Base-by-base conservation (phyloP, 1,139 yeast genomes). In the Yamadazyma taylorii region DNA sequence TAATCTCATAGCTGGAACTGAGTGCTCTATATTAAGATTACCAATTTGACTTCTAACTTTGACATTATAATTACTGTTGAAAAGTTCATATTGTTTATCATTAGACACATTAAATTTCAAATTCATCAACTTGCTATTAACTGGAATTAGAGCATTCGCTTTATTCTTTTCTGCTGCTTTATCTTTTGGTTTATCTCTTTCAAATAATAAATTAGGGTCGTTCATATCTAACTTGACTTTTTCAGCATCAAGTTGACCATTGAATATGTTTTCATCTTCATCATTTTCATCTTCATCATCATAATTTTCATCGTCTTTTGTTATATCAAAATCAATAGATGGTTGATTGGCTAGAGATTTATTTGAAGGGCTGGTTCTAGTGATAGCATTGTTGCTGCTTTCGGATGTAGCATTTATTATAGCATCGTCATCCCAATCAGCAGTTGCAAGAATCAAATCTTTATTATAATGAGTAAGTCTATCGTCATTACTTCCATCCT, bases 41-140 rank as follows among this genome's bases (percentile, higher is more conserved):
- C 97, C 95, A 53, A 94, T 82, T 15, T 95, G 95, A 5, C 96
- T 82, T 58, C 99, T 81, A 25, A 92, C 88, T 66, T 88, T 90
- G 33, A 95, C 82, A 55, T 88, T 95, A 57, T 90, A 89, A 51
- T 89, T 90, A 45, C 81, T 85, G 54, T 85, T 85, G 51, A 94
- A 69, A 40, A 84, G 63, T 42, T 87, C 95, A 57, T 94, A 94
- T 33, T 85, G 86, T 31, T 78, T 74, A 59, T 94, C 98, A 59
- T 94, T 94, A 8, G 97, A 89, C 27, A 90, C 74, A 55, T 87
- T 85, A 61, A 85, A 90, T 47, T 79, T 79, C 48, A 65, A 57
- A 33, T 68, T 73, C 26, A 83, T 48, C 24, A 69, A 54, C 41
- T 68, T 70, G 30, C 77, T 83, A 36, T 62, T 69, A 1, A 68